phyloP scores from a whole-genome alignment of 208 protist genomes.

The Polymyxa betae region DNA sequence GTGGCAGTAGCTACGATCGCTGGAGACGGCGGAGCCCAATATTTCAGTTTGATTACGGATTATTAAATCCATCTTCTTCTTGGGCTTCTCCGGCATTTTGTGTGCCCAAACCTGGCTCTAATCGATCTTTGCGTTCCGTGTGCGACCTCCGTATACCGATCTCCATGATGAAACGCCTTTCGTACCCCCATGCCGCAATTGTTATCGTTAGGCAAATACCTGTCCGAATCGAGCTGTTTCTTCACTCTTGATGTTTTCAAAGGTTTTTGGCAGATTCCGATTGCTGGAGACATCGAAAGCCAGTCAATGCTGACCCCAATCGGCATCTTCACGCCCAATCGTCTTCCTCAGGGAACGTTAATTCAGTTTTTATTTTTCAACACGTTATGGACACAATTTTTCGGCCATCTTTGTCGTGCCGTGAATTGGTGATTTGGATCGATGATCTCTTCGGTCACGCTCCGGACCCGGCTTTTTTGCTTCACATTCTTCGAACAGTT shows the following conservation, averaged over 20 bases:
- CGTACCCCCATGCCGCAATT: not conserved
- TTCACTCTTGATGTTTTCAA: not conserved
- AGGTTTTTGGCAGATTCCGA: slow-evolving; percentile 1
- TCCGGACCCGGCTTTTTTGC: no score
- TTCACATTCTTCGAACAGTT: not conserved
- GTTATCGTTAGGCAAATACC: not conserved
- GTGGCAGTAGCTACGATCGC: no score
- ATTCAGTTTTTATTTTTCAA: not conserved
- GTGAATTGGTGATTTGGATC: not conserved
- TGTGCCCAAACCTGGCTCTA: not conserved
- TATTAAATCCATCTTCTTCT: not conserved
- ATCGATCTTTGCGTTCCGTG: not conserved
- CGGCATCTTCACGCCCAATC: not conserved
- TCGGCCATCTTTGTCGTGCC: not conserved
- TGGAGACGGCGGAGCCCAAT: no score
- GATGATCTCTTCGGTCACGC: not conserved
- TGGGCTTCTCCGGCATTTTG: not conserved
- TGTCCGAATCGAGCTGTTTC: not conserved
- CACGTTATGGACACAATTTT: not conserved
- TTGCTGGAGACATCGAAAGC: not conserved
- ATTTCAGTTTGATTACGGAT: not conserved
- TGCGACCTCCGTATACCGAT: not conserved
- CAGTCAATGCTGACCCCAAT: not conserved
- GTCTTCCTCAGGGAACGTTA: not conserved
- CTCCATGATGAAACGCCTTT: not conserved